Base-by-base conservation (phyloP, 805 yeast species). In the Metschnikowia amazonensis region DNA sequence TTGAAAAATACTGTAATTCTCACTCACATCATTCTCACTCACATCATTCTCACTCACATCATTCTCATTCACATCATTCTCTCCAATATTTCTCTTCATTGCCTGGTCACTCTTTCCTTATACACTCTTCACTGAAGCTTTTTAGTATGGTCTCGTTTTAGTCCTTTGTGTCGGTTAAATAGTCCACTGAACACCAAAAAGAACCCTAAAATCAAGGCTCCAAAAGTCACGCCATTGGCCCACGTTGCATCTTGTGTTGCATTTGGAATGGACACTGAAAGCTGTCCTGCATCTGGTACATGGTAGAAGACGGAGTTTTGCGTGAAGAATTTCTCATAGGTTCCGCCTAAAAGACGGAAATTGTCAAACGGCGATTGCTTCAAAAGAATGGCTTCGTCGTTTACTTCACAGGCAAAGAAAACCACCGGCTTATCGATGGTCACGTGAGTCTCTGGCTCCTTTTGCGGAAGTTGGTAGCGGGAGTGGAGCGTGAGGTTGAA, bases 251-350 rank as follows among this genome's bases (percentile, higher is more conserved):
- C 25, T 6, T 48, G 52, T 5, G 35, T 30, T 3, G 55, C 53
- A 13, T 47, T 48, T 4, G 58, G 58, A 28, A 55, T 46, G 17
- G 23, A 8, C 18, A 53, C 43, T 9, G 30, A 36, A 5, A 41
- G 20, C 16, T 45, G 27, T 7, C 45, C 52, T 4, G 50, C 47
- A 4, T 42, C 46, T 36, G 47, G 53, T 8, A 40, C 42, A 43
- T 68, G 74, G 47, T 65, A 72, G 48, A 69, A 72, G 6, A 67
- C 67, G 2, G 75, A 66, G 47, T 69, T 64, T 16, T 66, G 59
- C 11, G 75, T 70, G 51, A 72, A 72, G 45, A 59, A 66, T 18
- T 57, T 49, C 50, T 67, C 69, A 49, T 57, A 70, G 21, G 60
- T 57, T 31, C 69, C 69, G 1, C 74, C 75, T 17, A 65, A 46